Evolutionary conservation across 495 filamentous ascomycete species (phyloP).

Genomic region (Letharia columbiana): DNA sequence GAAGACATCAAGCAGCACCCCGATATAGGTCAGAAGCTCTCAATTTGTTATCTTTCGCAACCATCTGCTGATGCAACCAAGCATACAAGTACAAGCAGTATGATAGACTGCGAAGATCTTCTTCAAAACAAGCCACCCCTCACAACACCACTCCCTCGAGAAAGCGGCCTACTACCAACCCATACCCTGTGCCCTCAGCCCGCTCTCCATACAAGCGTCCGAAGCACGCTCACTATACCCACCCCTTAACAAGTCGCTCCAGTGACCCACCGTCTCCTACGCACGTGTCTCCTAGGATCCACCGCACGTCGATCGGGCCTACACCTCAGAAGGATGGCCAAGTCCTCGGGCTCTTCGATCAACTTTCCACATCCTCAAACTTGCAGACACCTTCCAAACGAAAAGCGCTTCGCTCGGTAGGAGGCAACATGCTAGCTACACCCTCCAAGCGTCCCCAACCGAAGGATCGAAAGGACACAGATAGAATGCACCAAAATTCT

Average conservation of each 20-base stretch:
- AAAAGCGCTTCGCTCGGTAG: background rate
- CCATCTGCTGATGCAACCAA: slow-evolving; percentile 28
- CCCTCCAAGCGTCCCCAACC: slow-evolving; percentile 14
- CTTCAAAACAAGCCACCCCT: slow-evolving; percentile 40
- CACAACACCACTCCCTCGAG: slow-evolving; percentile 39
- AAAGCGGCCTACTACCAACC: slow-evolving; percentile 35
- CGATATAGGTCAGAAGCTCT: slow-evolving; percentile 58
- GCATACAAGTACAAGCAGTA: slow-evolving; percentile 91
- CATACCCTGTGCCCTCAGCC: slow-evolving; percentile 52
- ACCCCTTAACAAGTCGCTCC: slow-evolving; percentile 12
- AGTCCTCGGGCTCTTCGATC: slow-evolving; percentile 85
- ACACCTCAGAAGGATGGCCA: slow-evolving; percentile 87
- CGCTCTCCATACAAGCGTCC: slow-evolving; percentile 33
- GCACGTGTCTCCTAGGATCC: slow-evolving; percentile 17
- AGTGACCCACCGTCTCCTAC: slow-evolving; percentile 13
- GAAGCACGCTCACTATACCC: slow-evolving; percentile 13
- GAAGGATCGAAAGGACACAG: background rate
- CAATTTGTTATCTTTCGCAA: slow-evolving; percentile 7
- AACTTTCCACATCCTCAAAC: slow-evolving; percentile 41
- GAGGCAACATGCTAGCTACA: slow-evolving; percentile 12
- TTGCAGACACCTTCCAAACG: slow-evolving; percentile 35
- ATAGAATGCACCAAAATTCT: background rate
- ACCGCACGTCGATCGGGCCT: slow-evolving; percentile 24
- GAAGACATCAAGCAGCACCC: slow-evolving; percentile 81
- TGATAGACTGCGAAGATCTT: slow-evolving; percentile 56